Evolutionary conservation across 148 eudicot genomes (phyloP).

Genomic region (Spergularia bocconei): DNA sequence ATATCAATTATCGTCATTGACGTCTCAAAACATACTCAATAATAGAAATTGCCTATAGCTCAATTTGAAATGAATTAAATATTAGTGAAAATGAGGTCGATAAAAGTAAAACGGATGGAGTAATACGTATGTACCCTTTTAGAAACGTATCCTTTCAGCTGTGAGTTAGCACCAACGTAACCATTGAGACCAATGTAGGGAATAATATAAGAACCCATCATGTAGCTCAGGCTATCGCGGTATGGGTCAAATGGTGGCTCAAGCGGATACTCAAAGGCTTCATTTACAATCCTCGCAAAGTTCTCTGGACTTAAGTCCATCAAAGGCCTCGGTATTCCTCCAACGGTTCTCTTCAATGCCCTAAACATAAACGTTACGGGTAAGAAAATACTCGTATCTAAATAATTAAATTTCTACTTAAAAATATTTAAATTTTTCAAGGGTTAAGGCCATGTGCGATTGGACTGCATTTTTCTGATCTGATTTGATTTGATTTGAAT

Average conservation of each 20-base stretch:
- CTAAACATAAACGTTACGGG: constrained; percentile 24
- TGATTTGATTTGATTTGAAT: too few relatives aligned
- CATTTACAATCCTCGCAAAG: constrained; percentile 48
- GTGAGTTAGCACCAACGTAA: constrained; percentile 70
- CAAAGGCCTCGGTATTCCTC: constrained; percentile 69
- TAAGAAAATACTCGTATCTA: too few relatives aligned
- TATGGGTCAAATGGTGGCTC: constrained; percentile 83
- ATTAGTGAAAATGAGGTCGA: too few relatives aligned
- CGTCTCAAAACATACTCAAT: too few relatives aligned
- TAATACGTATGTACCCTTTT: constrained; percentile 45
- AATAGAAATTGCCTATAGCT: too few relatives aligned
- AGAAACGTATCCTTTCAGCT: constrained; percentile 32
- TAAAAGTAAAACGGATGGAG: too few relatives aligned
- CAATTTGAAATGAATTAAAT: too few relatives aligned
- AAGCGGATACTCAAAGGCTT: constrained; percentile 51
- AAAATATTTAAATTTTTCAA: too few relatives aligned
- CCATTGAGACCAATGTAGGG: constrained; percentile 76
- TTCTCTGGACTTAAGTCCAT: constrained; percentile 47
- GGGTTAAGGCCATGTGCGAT: too few relatives aligned
- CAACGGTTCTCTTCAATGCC: constrained; percentile 52
- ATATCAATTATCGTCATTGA: too few relatives aligned
- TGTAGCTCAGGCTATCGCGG: constrained; percentile 52
- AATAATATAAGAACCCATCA: constrained; percentile 54
- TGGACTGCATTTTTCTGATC: too few relatives aligned
- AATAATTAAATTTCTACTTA: too few relatives aligned